Evolutionary conservation across 768 basidiomycete genomes (phyloP).

Genomic region (Kwoniella heveanensis): DNA sequence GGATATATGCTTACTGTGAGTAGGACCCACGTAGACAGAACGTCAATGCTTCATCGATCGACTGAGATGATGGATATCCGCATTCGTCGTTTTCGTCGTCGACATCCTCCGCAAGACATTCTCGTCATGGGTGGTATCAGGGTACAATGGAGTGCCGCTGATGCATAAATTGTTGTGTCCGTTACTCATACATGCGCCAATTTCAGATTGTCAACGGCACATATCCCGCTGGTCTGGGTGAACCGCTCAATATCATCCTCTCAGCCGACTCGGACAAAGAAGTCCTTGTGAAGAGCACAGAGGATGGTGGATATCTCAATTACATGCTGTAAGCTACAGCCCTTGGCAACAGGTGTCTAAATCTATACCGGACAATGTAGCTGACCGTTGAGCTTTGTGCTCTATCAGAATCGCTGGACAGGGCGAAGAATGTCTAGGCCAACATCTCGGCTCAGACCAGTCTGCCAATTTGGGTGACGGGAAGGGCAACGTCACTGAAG

Average conservation of each 20-base stretch:
- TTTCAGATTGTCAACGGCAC: constrained; percentile 58
- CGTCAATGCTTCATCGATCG: too few relatives aligned
- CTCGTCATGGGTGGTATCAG: too few relatives aligned
- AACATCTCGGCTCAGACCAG: constrained; percentile 71
- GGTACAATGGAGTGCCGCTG: too few relatives aligned
- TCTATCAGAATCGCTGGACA: constrained; percentile 66
- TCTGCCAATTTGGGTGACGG: constrained; percentile 78
- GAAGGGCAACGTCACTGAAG: constrained; percentile 71
- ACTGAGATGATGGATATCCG: too few relatives aligned
- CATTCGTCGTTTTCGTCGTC: too few relatives aligned
- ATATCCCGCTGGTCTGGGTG: constrained; percentile 73
- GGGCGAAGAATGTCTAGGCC: constrained; percentile 76
- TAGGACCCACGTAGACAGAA: constrained; percentile 27
- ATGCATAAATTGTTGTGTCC: too few relatives aligned
- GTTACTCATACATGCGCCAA: too few relatives aligned
- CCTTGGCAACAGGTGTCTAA: neutral
- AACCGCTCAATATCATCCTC: constrained; percentile 82
- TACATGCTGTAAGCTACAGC: constrained; percentile 73
- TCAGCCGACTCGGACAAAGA: constrained; percentile 71
- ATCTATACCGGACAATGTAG: too few relatives aligned
- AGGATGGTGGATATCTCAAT: constrained; percentile 75
- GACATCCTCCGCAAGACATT: too few relatives aligned
- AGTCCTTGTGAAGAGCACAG: constrained; percentile 64
- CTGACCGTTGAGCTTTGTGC: too few relatives aligned
- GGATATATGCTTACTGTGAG: constrained; percentile 75